Percentiles rank a stretch among this genome's conserved stretches.
phyloP scores from a whole-genome alignment of 1,284 basidiomycete species.

The Schizophyllum commune region DNA sequence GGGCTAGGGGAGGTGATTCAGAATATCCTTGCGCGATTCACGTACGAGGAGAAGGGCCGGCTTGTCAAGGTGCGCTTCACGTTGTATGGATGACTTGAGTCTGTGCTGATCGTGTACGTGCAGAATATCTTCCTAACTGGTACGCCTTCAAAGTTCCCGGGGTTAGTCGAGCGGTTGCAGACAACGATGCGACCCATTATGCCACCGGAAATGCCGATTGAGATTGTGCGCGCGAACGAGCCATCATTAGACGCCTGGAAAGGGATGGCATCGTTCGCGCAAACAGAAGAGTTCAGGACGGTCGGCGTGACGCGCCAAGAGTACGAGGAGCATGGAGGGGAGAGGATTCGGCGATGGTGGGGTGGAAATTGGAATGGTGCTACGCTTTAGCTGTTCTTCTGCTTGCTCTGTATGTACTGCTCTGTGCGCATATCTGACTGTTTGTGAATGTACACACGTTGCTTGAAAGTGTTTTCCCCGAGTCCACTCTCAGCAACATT shows the following conservation, averaged over 20 bases:
- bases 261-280: conserved; percentile 84
- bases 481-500: background rate
- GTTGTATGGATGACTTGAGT: background rate
- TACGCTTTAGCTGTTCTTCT: conserved; percentile 3
- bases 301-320: conserved; percentile 67
- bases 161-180: conserved; percentile 63
- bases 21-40: conserved; percentile 79
- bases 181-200: conserved; percentile 72
- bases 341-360: conserved; percentile 76
- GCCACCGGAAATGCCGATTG: conserved; percentile 68
- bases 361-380: conserved; percentile 72
- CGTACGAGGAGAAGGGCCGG: conserved; percentile 52
- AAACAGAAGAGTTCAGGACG: conserved; percentile 47
- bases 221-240: conserved; percentile 56
- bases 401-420: background rate
- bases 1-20: conserved; percentile 89
- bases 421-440: background rate
- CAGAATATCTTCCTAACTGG: conserved; percentile 93
- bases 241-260: conserved; percentile 81
- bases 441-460: background rate
- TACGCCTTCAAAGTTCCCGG: conserved; percentile 68
- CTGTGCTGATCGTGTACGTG: background rate
- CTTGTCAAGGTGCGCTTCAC: conserved; percentile 44
- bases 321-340: conserved; percentile 89
- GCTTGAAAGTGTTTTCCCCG: too few species aligned